phyloP scores from a whole-genome alignment of 768 basidiomycete species.

The Leucocoprinus sp. region DNA sequence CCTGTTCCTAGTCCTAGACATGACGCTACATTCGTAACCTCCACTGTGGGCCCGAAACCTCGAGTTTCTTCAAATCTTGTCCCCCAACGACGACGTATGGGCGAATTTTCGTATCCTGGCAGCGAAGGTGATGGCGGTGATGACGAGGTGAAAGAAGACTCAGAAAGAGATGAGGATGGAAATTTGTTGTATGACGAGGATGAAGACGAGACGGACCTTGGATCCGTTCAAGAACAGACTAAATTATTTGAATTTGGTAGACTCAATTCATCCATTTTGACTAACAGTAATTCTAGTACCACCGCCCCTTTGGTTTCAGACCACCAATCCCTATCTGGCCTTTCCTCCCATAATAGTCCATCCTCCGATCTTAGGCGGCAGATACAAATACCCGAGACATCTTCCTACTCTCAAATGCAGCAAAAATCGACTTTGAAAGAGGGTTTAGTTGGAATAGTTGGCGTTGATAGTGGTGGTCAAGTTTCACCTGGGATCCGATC shows the following conservation, averaged over 20 bases:
- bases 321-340: neutral
- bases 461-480: neutral
- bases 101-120: constrained; percentile 64
- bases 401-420: no score
- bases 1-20: constrained; percentile 46
- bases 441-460: neutral
- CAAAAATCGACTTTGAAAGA: neutral
- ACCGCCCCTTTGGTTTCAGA: constrained; percentile 1
- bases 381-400: neutral
- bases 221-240: constrained; percentile 2
- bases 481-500: neutral
- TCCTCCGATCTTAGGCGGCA: neutral
- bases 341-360: neutral
- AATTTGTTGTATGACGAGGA: constrained; percentile 14
- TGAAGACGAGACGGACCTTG: constrained; percentile 26
- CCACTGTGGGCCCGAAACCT: constrained; percentile 13
- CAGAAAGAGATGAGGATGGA: constrained; percentile 27
- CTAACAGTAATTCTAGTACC: constrained; percentile 1
- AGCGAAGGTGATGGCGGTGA: constrained; percentile 40
- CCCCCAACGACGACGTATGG: constrained; percentile 14
- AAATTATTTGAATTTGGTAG: neutral
- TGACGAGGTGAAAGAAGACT: constrained; percentile 33
- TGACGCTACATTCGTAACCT: constrained; percentile 26
- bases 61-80: constrained; percentile 17
- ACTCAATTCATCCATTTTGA: neutral